Percentiles rank a stretch among this genome's conserved stretches.
Evolutionary conservation across 345 rosid genomes (phyloP).

Genomic region (Ailanthus altissimus): DNA sequence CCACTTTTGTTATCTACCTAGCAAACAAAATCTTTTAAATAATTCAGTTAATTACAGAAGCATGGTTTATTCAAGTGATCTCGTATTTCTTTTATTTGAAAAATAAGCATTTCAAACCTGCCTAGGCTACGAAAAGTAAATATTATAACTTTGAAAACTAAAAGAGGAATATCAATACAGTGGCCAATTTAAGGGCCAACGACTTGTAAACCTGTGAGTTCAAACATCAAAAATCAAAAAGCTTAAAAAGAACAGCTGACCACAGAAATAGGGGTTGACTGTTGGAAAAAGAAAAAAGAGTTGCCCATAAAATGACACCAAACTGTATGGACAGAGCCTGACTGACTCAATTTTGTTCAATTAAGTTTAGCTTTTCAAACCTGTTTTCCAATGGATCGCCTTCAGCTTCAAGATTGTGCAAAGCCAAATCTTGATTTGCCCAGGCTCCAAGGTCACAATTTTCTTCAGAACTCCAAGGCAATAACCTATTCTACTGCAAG

Average conservation of each 20-base stretch:
- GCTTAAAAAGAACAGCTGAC: slow-evolving; percentile 11
- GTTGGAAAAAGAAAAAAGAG: background rate
- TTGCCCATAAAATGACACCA: background rate
- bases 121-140: background rate
- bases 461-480: slow-evolving; percentile 18
- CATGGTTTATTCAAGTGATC: too few relatives aligned
- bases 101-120: background rate
- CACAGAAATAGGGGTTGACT: slow-evolving; percentile 23
- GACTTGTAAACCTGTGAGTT: slow-evolving; percentile 8
- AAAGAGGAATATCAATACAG: slow-evolving; percentile 7
- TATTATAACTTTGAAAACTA: background rate
- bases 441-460: slow-evolving; percentile 18
- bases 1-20: too few relatives aligned
- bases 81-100: too few relatives aligned
- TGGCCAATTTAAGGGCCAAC: slow-evolving; percentile 16
- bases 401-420: background rate
- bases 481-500: slow-evolving; percentile 21
- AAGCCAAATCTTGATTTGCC: slow-evolving; percentile 12
- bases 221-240: slow-evolving; percentile 11
- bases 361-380: slow-evolving; percentile 11
- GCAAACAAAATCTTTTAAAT: background rate
- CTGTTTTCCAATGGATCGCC: slow-evolving; percentile 6
- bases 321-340: slow-evolving; percentile 7
- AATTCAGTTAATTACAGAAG: background rate
- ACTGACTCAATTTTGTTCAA: slow-evolving; percentile 2